Conservation (phyloP, 2,329 filamentous ascomycete species). For the Rasamsonia emersonii region DNA sequence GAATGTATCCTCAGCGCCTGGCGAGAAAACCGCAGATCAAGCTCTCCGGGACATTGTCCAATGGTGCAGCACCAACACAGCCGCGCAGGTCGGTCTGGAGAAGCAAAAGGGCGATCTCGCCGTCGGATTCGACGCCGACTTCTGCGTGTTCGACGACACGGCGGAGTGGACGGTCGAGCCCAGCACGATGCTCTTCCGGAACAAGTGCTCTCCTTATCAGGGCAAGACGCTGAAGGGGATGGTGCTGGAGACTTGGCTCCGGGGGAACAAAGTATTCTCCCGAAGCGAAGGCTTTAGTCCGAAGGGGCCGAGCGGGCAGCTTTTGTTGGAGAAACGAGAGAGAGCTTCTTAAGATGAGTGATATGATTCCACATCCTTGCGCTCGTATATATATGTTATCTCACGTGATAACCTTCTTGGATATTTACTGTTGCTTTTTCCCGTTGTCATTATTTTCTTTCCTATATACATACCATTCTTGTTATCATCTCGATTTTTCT, state of each 20-base stretch:
- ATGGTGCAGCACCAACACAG: constrained; percentile 80
- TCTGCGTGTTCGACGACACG: constrained; percentile 86
- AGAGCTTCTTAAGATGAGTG: too few relatives aligned
- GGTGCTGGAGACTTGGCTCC: constrained; percentile 77
- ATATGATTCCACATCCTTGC: too few relatives aligned
- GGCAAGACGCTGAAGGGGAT: constrained; percentile 68
- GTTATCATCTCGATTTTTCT: too few relatives aligned
- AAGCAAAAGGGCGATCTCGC: constrained; percentile 72
- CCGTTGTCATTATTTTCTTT: too few relatives aligned
- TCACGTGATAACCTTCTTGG: too few relatives aligned
- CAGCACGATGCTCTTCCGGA: constrained; percentile 86
- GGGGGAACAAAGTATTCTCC: constrained; percentile 66
- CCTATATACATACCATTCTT: too few relatives aligned
- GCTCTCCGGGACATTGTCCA: constrained; percentile 70
- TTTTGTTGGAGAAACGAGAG: constrained; percentile 35
- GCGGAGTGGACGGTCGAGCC: constrained; percentile 64
- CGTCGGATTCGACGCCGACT: constrained; percentile 78
- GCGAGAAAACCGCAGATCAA: constrained; percentile 34
- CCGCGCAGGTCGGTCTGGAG: constrained; percentile 75
- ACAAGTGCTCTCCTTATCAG: constrained; percentile 86
- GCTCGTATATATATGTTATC: too few relatives aligned
- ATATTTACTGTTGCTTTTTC: too few relatives aligned
- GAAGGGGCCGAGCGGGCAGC: constrained; percentile 26
- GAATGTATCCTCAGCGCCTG: constrained; percentile 30
- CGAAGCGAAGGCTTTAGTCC: constrained; percentile 44